Evolutionary conservation across 768 basidiomycete species (phyloP).

Genomic region (Suillus decipiens): DNA sequence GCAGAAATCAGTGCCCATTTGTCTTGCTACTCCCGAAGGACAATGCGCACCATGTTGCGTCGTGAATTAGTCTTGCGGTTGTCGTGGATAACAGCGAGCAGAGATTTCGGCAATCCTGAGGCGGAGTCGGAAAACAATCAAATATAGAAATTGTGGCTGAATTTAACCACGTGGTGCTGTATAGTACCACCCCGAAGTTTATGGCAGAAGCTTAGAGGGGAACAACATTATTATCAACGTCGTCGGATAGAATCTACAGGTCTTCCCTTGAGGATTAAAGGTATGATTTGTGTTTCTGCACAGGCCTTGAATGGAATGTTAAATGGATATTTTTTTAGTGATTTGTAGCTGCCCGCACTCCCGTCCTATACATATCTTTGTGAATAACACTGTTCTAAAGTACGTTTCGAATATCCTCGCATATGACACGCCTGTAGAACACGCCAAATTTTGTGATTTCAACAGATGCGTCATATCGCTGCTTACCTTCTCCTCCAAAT

Average conservation of each 20-base stretch:
- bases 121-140: constrained; percentile 27
- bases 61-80: constrained; percentile 26
- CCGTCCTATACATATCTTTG: constrained; percentile 25
- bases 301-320: not conserved
- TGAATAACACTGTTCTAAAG: constrained; percentile 41
- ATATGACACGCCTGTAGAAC: constrained; percentile 1
- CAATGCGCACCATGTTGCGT: constrained; percentile 36
- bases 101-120: constrained; percentile 14
- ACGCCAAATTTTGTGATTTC: constrained; percentile 5
- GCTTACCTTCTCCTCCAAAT: constrained; percentile 96
- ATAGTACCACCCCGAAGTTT: constrained; percentile 44
- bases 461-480: constrained; percentile 88
- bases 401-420: constrained; percentile 26
- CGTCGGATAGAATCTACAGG: constrained; percentile 90
- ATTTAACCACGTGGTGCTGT: constrained; percentile 56
- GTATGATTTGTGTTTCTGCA: constrained; percentile 20
- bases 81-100: constrained; percentile 25
- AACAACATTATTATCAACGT: constrained; percentile 35
- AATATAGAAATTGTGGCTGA: constrained; percentile 43
- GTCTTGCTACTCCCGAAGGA: not conserved
- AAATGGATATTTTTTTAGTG: constrained; percentile 45
- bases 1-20: constrained; percentile 5
- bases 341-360: constrained; percentile 88
- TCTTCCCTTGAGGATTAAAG: constrained; percentile 94
- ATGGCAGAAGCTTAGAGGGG: constrained; percentile 15